Evolutionary conservation across 139 green algal genomes (phyloP).

Genomic region (Auxenochlorella pyrenoidosa): DNA sequence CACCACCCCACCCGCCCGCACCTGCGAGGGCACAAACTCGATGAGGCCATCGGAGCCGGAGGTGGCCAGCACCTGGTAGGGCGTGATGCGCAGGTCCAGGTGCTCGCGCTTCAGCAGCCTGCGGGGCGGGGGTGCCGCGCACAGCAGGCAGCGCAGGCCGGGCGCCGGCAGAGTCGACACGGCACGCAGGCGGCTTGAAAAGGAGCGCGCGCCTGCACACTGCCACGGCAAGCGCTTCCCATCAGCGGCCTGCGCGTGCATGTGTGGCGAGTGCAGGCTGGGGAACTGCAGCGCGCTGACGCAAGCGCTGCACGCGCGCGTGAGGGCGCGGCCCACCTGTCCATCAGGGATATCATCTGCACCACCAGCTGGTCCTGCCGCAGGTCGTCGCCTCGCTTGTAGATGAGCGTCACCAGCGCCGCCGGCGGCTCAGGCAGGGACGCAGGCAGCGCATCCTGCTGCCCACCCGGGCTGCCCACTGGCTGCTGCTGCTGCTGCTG

Average conservation of each 20-base stretch:
- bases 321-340: no score
- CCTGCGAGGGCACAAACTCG: slow-evolving; percentile 88
- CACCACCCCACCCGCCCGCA: not conserved
- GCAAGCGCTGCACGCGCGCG: no score
- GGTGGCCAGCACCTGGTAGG: slow-evolving; percentile 93
- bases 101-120: slow-evolving; percentile 94
- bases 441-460: not conserved
- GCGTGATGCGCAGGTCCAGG: slow-evolving; percentile 83
- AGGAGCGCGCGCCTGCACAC: no score
- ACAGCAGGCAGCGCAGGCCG: not conserved
- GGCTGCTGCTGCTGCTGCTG: not conserved
- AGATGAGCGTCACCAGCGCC: slow-evolving; percentile 80
- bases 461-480: not conserved
- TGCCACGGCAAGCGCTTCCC: no score
- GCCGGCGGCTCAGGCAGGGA: not conserved
- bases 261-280: no score
- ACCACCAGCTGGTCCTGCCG: slow-evolving; percentile 89
- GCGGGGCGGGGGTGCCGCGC: not conserved
- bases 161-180: no score
- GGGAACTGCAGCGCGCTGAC: no score
- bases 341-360: slow-evolving; percentile 97
- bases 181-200: no score
- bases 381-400: slow-evolving; percentile 98
- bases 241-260: no score
- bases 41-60: slow-evolving; percentile 88